phyloP scores from a whole-genome alignment of 192 early-diverging fungal genomes.

The Linnemannia exigua region DNA sequence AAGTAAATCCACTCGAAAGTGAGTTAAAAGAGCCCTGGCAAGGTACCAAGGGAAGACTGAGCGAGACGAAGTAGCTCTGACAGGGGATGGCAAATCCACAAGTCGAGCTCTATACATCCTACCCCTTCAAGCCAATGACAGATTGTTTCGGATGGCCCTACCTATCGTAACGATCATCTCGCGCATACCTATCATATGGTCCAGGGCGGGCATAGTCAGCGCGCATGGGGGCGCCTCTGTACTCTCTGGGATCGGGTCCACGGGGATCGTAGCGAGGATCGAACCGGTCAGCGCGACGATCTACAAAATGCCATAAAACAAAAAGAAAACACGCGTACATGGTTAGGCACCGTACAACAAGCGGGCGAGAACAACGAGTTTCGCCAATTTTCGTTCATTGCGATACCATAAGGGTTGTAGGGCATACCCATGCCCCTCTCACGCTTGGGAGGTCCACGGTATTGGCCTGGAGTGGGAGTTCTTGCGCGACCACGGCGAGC shows the following conservation, averaged over 20 bases:
- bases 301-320: background rate
- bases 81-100: background rate
- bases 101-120: background rate
- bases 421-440: slow-evolving; percentile 56
- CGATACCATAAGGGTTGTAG: slow-evolving; percentile 38
- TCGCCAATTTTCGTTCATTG: slow-evolving; percentile 20
- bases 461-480: slow-evolving; percentile 85
- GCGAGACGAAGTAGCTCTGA: background rate
- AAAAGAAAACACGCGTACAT: background rate
- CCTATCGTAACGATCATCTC: slow-evolving; percentile 38
- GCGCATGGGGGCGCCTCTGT: slow-evolving; percentile 49
- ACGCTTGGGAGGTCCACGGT: slow-evolving; percentile 82
- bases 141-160: slow-evolving; percentile 34
- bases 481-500: slow-evolving; percentile 77
- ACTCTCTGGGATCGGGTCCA: slow-evolving; percentile 57
- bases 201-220: slow-evolving; percentile 49
- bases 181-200: slow-evolving; percentile 51
- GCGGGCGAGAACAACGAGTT: slow-evolving; percentile 41
- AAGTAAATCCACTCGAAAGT: background rate
- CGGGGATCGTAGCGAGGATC: slow-evolving; percentile 63
- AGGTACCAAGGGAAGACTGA: slow-evolving; percentile 31
- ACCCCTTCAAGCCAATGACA: slow-evolving; percentile 30
- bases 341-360: background rate
- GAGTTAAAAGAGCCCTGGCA: slow-evolving; percentile 39
- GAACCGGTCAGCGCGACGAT: slow-evolving; percentile 59